Conservation (phyloP, 2,329 filamentous ascomycete species). For the Xylaria sp. region DNA sequence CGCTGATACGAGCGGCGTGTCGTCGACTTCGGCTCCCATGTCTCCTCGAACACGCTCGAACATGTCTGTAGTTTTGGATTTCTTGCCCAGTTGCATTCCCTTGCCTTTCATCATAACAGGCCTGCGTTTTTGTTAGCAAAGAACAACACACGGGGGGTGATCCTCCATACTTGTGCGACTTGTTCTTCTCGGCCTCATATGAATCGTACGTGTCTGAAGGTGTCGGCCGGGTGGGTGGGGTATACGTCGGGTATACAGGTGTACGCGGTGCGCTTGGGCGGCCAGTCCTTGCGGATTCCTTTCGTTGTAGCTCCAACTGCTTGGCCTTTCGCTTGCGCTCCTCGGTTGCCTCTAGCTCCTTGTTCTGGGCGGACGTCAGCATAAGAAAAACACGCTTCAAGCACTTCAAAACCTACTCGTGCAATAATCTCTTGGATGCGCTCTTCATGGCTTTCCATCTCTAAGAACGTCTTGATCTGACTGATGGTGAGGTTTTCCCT, state of each 20-base stretch:
- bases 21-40: constrained; percentile 82
- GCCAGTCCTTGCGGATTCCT: constrained; percentile 82
- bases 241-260: constrained; percentile 87
- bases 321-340: constrained; percentile 99
- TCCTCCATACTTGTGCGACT: constrained; percentile 71
- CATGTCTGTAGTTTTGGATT: constrained; percentile 96
- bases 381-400: constrained; percentile 9
- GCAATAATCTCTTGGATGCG: constrained; percentile 98
- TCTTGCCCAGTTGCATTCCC: constrained; percentile 99
- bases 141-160: background rate
- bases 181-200: constrained; percentile 98
- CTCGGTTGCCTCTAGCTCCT: constrained; percentile 96
- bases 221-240: constrained; percentile 72
- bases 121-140: constrained; percentile 41
- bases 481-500: constrained; percentile 92
- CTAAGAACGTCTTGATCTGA: constrained; percentile 98
- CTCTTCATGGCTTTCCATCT: constrained; percentile 99
- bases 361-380: constrained; percentile 67
- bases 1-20: constrained; percentile 67
- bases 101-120: constrained; percentile 79
- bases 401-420: constrained; percentile 57
- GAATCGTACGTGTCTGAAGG: constrained; percentile 84
- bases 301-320: constrained; percentile 97
- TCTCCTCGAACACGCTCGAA: constrained; percentile 94
- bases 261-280: constrained; percentile 69